Evolutionary conservation across 208 protist species (phyloP), one percentile per base, ranked within the genome.

Genomic region (Leishmania tarentolae): DNA sequence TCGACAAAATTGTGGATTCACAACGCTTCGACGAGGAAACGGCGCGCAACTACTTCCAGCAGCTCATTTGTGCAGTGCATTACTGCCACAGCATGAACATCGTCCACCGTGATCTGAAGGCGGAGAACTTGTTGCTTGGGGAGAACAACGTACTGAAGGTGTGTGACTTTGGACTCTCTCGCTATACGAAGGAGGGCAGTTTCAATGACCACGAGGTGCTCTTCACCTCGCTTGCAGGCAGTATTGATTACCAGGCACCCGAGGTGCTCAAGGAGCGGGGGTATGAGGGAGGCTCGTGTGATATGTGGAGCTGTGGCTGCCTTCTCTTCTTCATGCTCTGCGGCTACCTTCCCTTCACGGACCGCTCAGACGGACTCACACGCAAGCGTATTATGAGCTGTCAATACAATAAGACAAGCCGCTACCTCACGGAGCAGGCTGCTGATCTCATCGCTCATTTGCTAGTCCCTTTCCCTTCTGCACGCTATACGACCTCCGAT

Each of bases 251-350:
- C 83, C 93, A 96, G 83, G 95, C 95, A 21, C 95, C 95, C 9
- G 94, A 98, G 84, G 89, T 98, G 69, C 87, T 98, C 56, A 90
- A 91, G 82, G 93, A 96, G 81, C 81, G 91, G 21, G 96, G 96
- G 28, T 99, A 99, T 83, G 92, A 99, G 66, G 98, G 98, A 28
- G 92, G 88, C 74, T 83, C 93, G 79, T 98, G 98, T 61, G 99
- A 99, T 86, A 95, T 99, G 87, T 99, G 99, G 98, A 98, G 95
- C 80, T 98, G 98, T 69, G 99, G 99, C 42, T 98, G 99, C 28
- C 99, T 99, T 76, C 88, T 99, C 1, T 99, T 98, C 87, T 99
- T 99, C 56, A 98, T 99, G 90, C 87, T 99, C 5, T 98, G 96
- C 80, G 99, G 99, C 53, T 96, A 98, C 84, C 90, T 99, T 19